These are phyloP conservation scores for Dictyostelium purpureum DNA, from an alignment of 78 protist genomes.

Conservation along the genomic window DNA sequence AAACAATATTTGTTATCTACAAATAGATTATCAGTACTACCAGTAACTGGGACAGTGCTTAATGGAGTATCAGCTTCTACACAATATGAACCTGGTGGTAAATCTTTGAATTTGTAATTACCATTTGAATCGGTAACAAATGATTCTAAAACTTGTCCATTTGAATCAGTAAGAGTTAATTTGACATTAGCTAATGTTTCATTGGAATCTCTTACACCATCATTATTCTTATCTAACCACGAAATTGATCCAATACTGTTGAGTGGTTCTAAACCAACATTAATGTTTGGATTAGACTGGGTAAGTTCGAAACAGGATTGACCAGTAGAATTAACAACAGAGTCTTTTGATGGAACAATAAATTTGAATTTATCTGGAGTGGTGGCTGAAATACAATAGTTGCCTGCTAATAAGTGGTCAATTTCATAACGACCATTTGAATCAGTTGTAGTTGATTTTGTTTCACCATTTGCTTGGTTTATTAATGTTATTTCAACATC, in stretches of 20 bases:
- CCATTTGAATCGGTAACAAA: neutral
- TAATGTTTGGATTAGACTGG: neutral
- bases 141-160: neutral
- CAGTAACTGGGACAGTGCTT: neutral
- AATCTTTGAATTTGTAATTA: neutral
- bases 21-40: neutral
- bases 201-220: neutral
- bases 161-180: conserved; percentile 8
- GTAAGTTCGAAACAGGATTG: neutral
- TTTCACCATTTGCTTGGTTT: neutral
- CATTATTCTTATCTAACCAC: conserved; percentile 24
- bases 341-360: neutral
- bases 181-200: neutral
- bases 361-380: neutral
- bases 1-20: neutral
- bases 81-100: conserved; percentile 47
- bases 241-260: conserved; percentile 12
- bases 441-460: neutral
- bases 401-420: neutral
- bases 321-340: neutral
- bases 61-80: neutral
- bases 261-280: conserved; percentile 15
- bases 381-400: neutral
- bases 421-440: neutral
- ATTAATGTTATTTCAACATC: neutral